phyloP scores from a whole-genome alignment of 345 rosid species.

The Zanthoxylum bungeanum region DNA sequence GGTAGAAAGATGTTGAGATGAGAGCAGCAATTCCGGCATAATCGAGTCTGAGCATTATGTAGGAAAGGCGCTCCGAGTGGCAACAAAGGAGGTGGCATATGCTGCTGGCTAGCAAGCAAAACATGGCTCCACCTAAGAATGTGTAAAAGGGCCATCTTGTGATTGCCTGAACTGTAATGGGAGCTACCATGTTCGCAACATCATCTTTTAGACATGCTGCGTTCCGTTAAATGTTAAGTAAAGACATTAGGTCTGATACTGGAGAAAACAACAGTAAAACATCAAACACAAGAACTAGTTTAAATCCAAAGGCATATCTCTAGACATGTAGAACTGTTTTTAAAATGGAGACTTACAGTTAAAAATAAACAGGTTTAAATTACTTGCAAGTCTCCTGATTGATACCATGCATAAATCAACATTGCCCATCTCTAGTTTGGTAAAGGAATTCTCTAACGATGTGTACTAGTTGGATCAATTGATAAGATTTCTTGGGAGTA shows the following conservation, averaged over 20 bases:
- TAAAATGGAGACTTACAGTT: background rate
- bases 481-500: background rate
- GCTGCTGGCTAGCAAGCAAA: conserved; percentile 30
- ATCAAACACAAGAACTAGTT: background rate
- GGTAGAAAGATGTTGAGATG: conserved; percentile 26
- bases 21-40: conserved; percentile 31
- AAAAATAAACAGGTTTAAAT: background rate
- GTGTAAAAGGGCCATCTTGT: conserved; percentile 28
- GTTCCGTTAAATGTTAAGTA: background rate
- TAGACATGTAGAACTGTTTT: background rate
- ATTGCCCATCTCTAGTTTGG: background rate
- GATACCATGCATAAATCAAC: background rate
- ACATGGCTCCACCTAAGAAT: conserved; percentile 31
- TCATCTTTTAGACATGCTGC: conserved; percentile 19
- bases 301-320: background rate
- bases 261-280: background rate
- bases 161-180: conserved; percentile 14
- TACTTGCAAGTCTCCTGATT: background rate
- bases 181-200: conserved; percentile 8
- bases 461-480: background rate
- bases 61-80: conserved; percentile 27
- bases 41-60: conserved; percentile 26
- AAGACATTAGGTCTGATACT: background rate
- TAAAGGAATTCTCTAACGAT: background rate
- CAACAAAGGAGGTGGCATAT: conserved; percentile 22